Base-by-base conservation (phyloP, 768 basidiomycete species). In the Pleurotus tuber-regium region DNA sequence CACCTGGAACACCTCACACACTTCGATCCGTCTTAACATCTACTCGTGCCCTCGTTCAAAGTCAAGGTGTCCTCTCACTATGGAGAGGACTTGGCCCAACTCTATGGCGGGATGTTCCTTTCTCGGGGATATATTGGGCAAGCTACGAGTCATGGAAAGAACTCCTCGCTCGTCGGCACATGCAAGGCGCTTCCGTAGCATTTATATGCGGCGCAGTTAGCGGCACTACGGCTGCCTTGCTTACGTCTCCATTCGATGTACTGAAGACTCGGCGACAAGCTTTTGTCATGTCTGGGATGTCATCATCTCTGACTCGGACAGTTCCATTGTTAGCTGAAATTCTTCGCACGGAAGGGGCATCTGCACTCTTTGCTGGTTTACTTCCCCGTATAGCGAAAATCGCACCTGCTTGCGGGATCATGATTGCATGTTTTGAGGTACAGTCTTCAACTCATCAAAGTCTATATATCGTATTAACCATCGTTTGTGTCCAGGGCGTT, bases 121-220 rank as follows among this genome's bases (percentile, higher is more conserved):
- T 99, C 65, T 93, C 91, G 33, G 97, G 95, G 9, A 73, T 96
- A 26, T 99, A 99, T 62, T 99, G 97, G 97, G 91, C 92, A 3
- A 85, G 88, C 21, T 98, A 98, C 64, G 96, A 99, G 66, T 71
- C 80, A 0, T 81, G 83, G 70, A 98, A 97, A 71, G 71, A 74
- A 16, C 59, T 66, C 12, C 81, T 93, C 59, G 69, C 74, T 59
- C 69, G 74, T 52, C 66, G 69, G 47, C 83, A 83, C 21, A 59
- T 75, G 56, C 65, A 75, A 54, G 92, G 85, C 31, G 74, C 83
- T 30, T 78, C 70, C 62, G 77, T 91, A 38, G 85, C 93, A 2
- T 98, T 98, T 65, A 67, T 86, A n/a, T 87, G 92, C 60, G 97
- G 97, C 1, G 93, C 94, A 6, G 69, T 86, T 46, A 92, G 91